Percentiles rank a stretch among this genome's conserved stretches.
phyloP scores from a whole-genome alignment of 1,139 yeast species.

The Kazachstania sp. region DNA sequence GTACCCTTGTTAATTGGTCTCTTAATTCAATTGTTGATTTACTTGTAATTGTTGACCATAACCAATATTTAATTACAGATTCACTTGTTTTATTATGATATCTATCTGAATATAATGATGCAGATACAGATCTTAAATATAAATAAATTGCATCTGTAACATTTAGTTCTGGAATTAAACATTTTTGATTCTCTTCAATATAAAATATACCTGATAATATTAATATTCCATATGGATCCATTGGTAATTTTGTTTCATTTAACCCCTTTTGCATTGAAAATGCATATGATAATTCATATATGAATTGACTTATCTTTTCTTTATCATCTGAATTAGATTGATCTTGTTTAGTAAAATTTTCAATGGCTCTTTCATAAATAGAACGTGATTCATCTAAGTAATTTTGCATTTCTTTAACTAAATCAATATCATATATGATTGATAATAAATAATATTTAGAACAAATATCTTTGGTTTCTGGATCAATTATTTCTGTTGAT shows the following conservation, averaged over 20 bases:
- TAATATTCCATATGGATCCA: slow-evolving; percentile 30
- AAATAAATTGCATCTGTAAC: slow-evolving; percentile 26
- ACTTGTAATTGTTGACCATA: slow-evolving; percentile 34
- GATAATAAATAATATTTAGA: slow-evolving; percentile 12
- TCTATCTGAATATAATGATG: slow-evolving; percentile 29
- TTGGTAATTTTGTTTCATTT: slow-evolving; percentile 24
- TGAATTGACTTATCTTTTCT: slow-evolving; percentile 29
- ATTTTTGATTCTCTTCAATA: slow-evolving; percentile 12
- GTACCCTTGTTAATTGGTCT: slow-evolving; percentile 19
- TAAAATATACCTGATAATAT: slow-evolving; percentile 28
- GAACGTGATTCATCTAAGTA: slow-evolving; percentile 17
- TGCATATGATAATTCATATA: slow-evolving; percentile 35
- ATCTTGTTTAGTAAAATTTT: not conserved
- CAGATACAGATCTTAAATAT: slow-evolving; percentile 32
- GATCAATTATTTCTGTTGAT: slow-evolving; percentile 2
- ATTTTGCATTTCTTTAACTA: slow-evolving; percentile 36
- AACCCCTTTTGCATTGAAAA: slow-evolving; percentile 25
- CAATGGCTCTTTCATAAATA: slow-evolving; percentile 20
- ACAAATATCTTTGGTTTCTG: slow-evolving; percentile 22
- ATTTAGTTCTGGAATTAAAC: slow-evolving; percentile 10
- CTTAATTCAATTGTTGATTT: slow-evolving; percentile 29
- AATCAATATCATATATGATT: slow-evolving; percentile 43
- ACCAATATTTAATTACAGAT: slow-evolving; percentile 38
- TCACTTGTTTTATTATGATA: slow-evolving; percentile 30
- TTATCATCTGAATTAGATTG: slow-evolving; percentile 12